phyloP scores from a whole-genome alignment of 768 basidiomycete genomes.

The Thelephora aurantiotincta region DNA sequence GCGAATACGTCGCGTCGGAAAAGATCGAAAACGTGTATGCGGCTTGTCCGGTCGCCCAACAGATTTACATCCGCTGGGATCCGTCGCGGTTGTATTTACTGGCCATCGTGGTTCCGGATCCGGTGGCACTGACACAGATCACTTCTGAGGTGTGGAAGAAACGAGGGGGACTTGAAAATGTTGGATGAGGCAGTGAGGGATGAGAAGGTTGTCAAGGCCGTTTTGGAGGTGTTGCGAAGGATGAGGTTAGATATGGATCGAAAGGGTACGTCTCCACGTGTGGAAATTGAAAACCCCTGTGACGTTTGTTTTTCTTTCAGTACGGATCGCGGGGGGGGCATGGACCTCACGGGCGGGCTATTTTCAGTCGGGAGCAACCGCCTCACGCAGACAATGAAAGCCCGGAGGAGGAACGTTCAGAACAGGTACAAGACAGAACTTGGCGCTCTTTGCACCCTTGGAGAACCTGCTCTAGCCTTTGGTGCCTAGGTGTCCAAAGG shows the following conservation, averaged over 20 bases:
- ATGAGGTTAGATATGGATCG: conserved; percentile 49
- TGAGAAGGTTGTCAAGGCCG: conserved; percentile 38
- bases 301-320: neutral
- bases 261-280: conserved; percentile 78
- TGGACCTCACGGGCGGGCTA: conserved; percentile 59
- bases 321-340: conserved; percentile 57
- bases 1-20: conserved; percentile 96
- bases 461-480: conserved; percentile 9
- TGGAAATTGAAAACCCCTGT: too few relatives aligned
- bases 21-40: conserved; percentile 80
- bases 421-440: conserved; percentile 58
- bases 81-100: conserved; percentile 76
- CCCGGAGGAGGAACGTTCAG: conserved; percentile 39
- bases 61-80: conserved; percentile 86
- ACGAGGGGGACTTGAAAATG: conserved; percentile 31
- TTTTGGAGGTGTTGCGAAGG: conserved; percentile 42
- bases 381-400: conserved; percentile 84
- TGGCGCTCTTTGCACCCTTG: conserved; percentile 57
- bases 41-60: conserved; percentile 52
- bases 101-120: conserved; percentile 77
- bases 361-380: conserved; percentile 73
- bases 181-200: conserved; percentile 46
- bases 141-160: conserved; percentile 37
- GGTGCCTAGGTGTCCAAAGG: too few relatives aligned
- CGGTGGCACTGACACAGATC: conserved; percentile 48